Evolutionary conservation across 768 basidiomycete genomes (phyloP), one percentile per base, ranked within the genome.

Genomic region (Russula ochroleuca): DNA sequence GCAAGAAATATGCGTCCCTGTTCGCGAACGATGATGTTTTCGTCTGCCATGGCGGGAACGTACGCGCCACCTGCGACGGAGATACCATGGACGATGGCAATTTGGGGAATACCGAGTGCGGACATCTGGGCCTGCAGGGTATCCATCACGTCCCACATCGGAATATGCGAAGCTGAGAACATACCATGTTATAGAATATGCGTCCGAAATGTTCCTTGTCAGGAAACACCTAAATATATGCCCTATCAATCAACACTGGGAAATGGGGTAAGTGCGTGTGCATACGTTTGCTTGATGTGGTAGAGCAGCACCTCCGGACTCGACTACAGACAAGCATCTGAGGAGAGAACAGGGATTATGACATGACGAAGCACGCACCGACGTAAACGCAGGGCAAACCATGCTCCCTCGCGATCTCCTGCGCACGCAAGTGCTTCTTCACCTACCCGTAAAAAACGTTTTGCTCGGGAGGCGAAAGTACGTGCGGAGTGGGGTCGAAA

Each of bases 181-280:
- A 52, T 61, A 88, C 94, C 93, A 96, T 96, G 70, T 98, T 97
- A 74, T 94, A 97, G 76, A 98, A 98, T 71, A 97, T 96, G 6
- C 94, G 83, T 5, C 94, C 94, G 69, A 98, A 98, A 72, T 98
- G 93, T 67, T 96, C 89, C 73, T 86, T 91, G 78, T 97, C 94
- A 6, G 94, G 94, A 74, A 96, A 96, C 14, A 95, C 85, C 79
- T 86, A 54, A 43, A 50, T 47, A 37, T 33, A 35, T 57, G 50
- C 47, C 11, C 15, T 2, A 13, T 63, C 28, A 54, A 57, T 47
- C 45, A 47, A 23, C 25, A 41, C 15, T 14, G 21, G 17, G n/a
- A 48, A 28, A n/a, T 17, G 14, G 15, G 15, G 28, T 5, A n/a
- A 51, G 11, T 37, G 33, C 15, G 47, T n/a, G 41, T 53, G 62